phyloP scores from a whole-genome alignment of 2,329 filamentous ascomycete species.

The Colletotrichum caudatum region DNA sequence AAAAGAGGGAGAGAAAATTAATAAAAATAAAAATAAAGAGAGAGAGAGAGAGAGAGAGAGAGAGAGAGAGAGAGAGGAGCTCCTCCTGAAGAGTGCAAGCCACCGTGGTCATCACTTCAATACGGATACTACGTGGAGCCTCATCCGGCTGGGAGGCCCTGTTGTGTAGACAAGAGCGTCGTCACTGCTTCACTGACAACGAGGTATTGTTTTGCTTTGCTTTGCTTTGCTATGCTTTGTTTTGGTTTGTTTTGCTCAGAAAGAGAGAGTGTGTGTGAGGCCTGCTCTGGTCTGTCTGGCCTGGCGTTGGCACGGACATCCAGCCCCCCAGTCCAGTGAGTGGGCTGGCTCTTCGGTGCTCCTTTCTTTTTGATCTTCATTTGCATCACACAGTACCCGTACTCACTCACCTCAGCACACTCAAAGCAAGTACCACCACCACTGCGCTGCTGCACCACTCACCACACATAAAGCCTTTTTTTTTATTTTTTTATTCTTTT shows the following conservation, averaged over 20 bases:
- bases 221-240: too few species aligned
- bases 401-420: slow-evolving; percentile 3
- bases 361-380: slow-evolving; percentile 42
- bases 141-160: slow-evolving; percentile 25
- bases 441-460: slow-evolving; percentile 9
- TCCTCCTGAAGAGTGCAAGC: slow-evolving; percentile 1
- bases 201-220: too few species aligned
- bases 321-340: slow-evolving; percentile 21
- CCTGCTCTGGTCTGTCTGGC: slow-evolving; percentile 3
- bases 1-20: too few species aligned
- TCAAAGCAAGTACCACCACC: not conserved
- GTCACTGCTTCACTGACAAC: slow-evolving; percentile 26
- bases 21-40: too few species aligned
- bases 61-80: not conserved
- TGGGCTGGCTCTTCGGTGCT: slow-evolving; percentile 35
- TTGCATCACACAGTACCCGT: slow-evolving; percentile 38
- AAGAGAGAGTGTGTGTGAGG: not conserved
- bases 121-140: slow-evolving; percentile 1
- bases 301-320: slow-evolving; percentile 39
- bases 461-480: slow-evolving; percentile 27
- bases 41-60: not conserved
- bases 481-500: slow-evolving; percentile 12
- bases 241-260: not conserved
- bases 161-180: slow-evolving; percentile 39
- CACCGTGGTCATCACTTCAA: not conserved